Base-by-base conservation (phyloP, 495 filamentous ascomycete genomes). In the Xylaria grammica region DNA sequence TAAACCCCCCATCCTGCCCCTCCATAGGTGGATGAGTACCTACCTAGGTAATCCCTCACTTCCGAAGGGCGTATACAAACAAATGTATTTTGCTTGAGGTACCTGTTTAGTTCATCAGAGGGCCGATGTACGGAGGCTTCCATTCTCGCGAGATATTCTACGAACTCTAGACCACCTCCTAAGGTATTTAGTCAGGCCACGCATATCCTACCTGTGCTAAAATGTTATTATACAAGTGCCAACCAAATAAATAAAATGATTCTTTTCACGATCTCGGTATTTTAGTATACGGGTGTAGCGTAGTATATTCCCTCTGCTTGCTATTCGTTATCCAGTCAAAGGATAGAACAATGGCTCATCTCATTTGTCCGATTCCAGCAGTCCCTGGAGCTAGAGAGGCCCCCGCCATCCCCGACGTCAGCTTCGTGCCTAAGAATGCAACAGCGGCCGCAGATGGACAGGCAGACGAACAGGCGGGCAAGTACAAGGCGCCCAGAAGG, bases 401-500 rank as follows among this genome's bases (percentile, higher is more conserved):
- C 10, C 48, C 58, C 46, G 32, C 48, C 32, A 9, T 38, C 24
- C 48, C 46, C 36, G 30, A 61, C 24, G 22, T 30, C 24, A 50
- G 20, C 24, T 4, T 26, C 8, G 20, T 19, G 9, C 34, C 24
- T 7, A 8, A 54, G 15, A 49, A 40, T 17, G 7, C 24, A 24
- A 40, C 53, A 50, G 22, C 22, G 13, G 17, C 20, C 19, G 9
- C 58, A 9, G 42, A 49, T 19, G 29, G 38, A 50, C 29, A 49
- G 57, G 38, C 22, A 29, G 38, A 27, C 4, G 42, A 19, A 50
- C 7, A 42, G 13, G 6, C 13, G n/a, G 20, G 20, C 20, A 53
- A 53, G 49, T 52, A 40, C 49, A 32, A 30, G 60, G 46, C 26
- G 17, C 60, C 60, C 60, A 27, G 32, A 51, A 62, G 60, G 60